phyloP scores from a whole-genome alignment of 2,329 filamentous ascomycete genomes.

The Phaeosphaeriaceae sp. region DNA sequence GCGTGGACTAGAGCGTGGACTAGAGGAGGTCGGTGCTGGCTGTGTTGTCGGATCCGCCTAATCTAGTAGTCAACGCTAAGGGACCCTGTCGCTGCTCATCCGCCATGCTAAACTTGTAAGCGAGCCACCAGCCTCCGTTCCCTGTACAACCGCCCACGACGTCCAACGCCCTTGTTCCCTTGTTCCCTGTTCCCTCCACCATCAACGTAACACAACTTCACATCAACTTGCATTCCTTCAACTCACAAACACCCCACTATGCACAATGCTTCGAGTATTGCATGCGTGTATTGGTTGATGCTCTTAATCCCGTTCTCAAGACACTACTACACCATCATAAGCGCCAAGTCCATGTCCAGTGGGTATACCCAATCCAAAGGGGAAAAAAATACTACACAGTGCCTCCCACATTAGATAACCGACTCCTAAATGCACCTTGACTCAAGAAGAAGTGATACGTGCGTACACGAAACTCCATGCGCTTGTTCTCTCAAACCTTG shows the following conservation, averaged over 20 bases:
- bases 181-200: slow-evolving; percentile 7
- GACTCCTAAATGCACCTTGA: too few species aligned
- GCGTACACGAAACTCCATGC: too few species aligned
- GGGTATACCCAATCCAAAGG: too few species aligned
- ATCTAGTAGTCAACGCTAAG: slow-evolving; percentile 14
- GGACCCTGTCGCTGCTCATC: slow-evolving; percentile 14
- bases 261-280: not conserved
- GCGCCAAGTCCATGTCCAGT: too few species aligned
- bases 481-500: not conserved
- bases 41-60: slow-evolving; percentile 15
- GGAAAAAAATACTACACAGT: too few species aligned
- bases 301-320: too few species aligned
- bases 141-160: slow-evolving; percentile 21
- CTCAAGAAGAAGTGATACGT: too few species aligned
- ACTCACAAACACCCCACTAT: not conserved
- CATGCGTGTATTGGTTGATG: too few species aligned
- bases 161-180: too few species aligned
- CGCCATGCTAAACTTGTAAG: too few species aligned
- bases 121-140: slow-evolving; percentile 14
- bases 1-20: slow-evolving; percentile 9
- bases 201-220: not conserved
- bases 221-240: not conserved
- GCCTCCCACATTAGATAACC: too few species aligned
- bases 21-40: slow-evolving; percentile 12
- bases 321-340: too few species aligned